Evolutionary conservation across 169 alveolate genomes (phyloP), one percentile per base, ranked within the genome.

Genomic region (Plasmodium ovale): DNA sequence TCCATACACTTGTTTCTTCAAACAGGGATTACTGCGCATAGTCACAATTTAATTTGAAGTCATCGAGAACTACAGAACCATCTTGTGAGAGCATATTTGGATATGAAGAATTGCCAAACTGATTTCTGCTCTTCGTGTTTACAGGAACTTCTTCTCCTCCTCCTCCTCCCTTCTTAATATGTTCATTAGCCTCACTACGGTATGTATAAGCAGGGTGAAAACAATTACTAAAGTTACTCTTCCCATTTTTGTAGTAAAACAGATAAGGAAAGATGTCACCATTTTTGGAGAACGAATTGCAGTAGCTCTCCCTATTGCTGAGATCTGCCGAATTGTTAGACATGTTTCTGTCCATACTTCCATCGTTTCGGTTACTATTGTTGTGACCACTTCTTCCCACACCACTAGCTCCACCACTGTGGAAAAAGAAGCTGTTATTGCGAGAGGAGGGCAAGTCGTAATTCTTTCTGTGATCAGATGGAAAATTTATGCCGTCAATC

Each of bases 201-300:
- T 62, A 62, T 35, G n/a, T 25, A 31, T 62, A 62, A 39, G 51
- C 5, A 19, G 72, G 44, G 0, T 35, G 53, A 9, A 23, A 21
- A 44, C 27, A 12, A 42, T 42, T 21, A 27, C 27, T 68, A 2
- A 42, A 62, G 1, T 14, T 23, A 44, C 16, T 47, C 25, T 0
- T 6, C 1, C 16, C 56, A 5, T 19, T 25, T 10, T 68, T 39
- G 23, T 68, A 47, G 44, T 68, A 68, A 47, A 68, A 68, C 23
- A 68, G 21, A 19, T 68, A 44, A 1, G 79, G 79, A 25, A 68
- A 68, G 1, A 42, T 21, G 12, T 68, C 79, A 5, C 25, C 25
- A 23, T 68, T 68, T 68, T 68, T 68, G 5, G 64, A 68, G 3
- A 29, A 12, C 10, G 51, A 62, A 14, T 14, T 33, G 12, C n/a